phyloP scores from a whole-genome alignment of 2,329 filamentous ascomycete genomes.

The Escovopsis sp. region DNA sequence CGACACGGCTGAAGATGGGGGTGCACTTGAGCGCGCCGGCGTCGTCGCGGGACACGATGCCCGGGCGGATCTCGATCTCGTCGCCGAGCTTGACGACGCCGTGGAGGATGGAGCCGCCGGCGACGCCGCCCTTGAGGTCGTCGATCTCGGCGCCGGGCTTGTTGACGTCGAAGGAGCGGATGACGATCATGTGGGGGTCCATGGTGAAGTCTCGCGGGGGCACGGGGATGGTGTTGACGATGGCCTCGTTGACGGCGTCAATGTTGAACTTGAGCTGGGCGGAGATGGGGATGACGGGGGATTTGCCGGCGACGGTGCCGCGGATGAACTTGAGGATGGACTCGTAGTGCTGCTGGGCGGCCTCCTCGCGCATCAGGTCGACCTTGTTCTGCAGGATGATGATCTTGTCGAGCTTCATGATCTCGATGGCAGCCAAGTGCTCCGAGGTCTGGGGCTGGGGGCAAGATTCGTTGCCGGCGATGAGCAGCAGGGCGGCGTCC shows the following conservation, averaged over 20 bases:
- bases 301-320: conserved; percentile 87
- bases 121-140: conserved; percentile 95
- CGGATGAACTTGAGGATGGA: conserved; percentile 98
- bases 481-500: conserved; percentile 91
- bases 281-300: conserved; percentile 90
- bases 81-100: conserved; percentile 94
- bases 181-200: conserved; percentile 96
- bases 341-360: conserved; percentile 83
- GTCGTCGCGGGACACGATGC: conserved; percentile 91
- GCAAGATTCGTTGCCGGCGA: conserved; percentile 96
- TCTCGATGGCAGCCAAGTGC: conserved; percentile 96
- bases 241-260: conserved; percentile 90
- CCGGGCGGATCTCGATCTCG: conserved; percentile 97
- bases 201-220: conserved; percentile 80
- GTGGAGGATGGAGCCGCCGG: conserved; percentile 89
- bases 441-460: conserved; percentile 97
- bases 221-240: conserved; percentile 89
- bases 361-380: conserved; percentile 93
- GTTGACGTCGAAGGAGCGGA: conserved; percentile 98
- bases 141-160: conserved; percentile 98
- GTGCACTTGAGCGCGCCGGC: conserved; percentile 90
- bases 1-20: conserved; percentile 89
- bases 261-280: conserved; percentile 99
- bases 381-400: conserved; percentile 99
- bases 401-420: conserved; percentile 99